These are phyloP conservation scores for Tolypocladium guangdongense DNA, from an alignment of 2,329 filamentous ascomycete species.

Conservation along the genomic window DNA sequence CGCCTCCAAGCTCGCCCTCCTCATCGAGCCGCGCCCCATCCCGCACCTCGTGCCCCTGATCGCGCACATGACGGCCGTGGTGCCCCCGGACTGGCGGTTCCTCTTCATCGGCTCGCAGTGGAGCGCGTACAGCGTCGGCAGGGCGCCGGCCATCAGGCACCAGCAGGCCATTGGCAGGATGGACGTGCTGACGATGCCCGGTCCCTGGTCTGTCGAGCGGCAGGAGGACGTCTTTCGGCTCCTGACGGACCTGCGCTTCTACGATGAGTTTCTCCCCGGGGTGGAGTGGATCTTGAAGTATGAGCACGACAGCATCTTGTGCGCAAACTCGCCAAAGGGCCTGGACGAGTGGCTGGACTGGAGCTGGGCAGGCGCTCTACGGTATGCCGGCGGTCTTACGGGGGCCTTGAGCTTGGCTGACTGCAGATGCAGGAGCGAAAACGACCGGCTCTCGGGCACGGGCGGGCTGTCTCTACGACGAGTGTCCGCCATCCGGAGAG, in stretches of 20 bases:
- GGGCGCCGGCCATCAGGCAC: slow-evolving; percentile 34
- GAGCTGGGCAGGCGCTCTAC: slow-evolving; percentile 42
- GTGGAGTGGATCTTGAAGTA: slow-evolving; percentile 45
- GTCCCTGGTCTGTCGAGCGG: slow-evolving; percentile 32
- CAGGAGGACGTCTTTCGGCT: slow-evolving; percentile 37
- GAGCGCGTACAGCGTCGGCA: slow-evolving; percentile 33
- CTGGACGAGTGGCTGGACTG: slow-evolving; percentile 44
- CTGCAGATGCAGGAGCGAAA: slow-evolving; percentile 15
- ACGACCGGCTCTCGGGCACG: slow-evolving; percentile 39
- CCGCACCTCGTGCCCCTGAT: slow-evolving; percentile 38
- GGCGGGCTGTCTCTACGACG: slow-evolving; percentile 43
- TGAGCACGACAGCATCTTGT: slow-evolving; percentile 45
- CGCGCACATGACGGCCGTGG: slow-evolving; percentile 40
- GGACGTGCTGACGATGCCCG: slow-evolving; percentile 36
- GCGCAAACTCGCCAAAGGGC: slow-evolving; percentile 39
- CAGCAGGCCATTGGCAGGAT: slow-evolving; percentile 40
- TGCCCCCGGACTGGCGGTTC: slow-evolving; percentile 44
- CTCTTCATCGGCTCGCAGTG: slow-evolving; percentile 39
- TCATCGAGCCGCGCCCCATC: slow-evolving; percentile 38
- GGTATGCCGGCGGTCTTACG: slow-evolving; percentile 16
- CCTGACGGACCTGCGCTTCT: slow-evolving; percentile 40
- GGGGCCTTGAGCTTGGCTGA: neutral
- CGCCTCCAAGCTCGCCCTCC: slow-evolving; percentile 37
- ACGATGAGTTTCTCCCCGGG: slow-evolving; percentile 36
- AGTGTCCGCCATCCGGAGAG: slow-evolving; percentile 35